Evolutionary conservation across 2,329 filamentous ascomycete genomes (phyloP).

Genomic region (Neonectria sp.): DNA sequence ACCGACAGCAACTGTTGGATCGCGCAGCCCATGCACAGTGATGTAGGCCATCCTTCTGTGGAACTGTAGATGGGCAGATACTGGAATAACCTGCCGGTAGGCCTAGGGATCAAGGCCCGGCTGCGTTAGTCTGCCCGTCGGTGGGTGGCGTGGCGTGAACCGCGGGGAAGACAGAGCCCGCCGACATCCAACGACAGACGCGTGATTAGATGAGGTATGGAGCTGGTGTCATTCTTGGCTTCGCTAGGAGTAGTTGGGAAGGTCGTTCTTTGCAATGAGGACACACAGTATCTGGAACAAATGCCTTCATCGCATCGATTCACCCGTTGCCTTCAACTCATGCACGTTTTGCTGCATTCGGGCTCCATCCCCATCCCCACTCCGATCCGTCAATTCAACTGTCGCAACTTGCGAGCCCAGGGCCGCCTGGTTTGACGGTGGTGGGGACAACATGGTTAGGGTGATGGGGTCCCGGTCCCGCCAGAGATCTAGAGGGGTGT

Average conservation of each 20-base stretch:
- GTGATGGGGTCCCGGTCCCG: not conserved
- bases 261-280: conserved; percentile 9
- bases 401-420: conserved; percentile 5
- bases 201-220: conserved; percentile 32
- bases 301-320: not conserved
- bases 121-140: conserved; percentile 33
- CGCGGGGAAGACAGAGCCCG: conserved; percentile 24
- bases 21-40: conserved; percentile 1
- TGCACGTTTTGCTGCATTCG: not conserved
- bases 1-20: conserved; percentile 16
- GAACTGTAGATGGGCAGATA: conserved; percentile 1
- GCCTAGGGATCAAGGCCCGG: conserved; percentile 1
- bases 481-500: not conserved
- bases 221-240: conserved; percentile 11
- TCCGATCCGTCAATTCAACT: conserved; percentile 7
- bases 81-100: not conserved
- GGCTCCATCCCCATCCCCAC: conserved; percentile 9
- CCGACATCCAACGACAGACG: conserved; percentile 19
- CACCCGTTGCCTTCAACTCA: not conserved
- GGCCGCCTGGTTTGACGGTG: conserved; percentile 13
- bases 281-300: conserved; percentile 14
- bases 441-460: conserved; percentile 19
- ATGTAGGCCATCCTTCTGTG: not conserved
- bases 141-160: conserved; percentile 22
- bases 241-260: conserved; percentile 20